Percentiles rank a stretch among this genome's conserved stretches.
phyloP scores from a whole-genome alignment of 192 early-diverging fungal genomes.

The Umbelopsis vinacea region DNA sequence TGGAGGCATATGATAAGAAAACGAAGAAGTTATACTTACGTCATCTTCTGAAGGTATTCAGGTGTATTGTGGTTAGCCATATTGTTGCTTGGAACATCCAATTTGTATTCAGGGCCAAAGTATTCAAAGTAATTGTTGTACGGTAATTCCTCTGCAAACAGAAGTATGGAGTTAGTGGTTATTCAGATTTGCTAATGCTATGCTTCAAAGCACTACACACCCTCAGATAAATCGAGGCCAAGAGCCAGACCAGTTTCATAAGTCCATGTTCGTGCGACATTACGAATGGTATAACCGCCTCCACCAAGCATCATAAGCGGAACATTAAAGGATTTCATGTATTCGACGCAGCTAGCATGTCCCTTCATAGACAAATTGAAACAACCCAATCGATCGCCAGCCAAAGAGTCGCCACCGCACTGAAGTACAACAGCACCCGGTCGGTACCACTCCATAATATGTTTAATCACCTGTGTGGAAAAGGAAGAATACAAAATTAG shows the following conservation, averaged over 20 bases:
- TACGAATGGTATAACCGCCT: conserved; percentile 97
- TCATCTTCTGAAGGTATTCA: conserved; percentile 81
- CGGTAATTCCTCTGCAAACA: conserved; percentile 64
- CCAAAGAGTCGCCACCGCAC: conserved; percentile 95
- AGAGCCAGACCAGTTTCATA: conserved; percentile 91
- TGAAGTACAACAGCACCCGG: conserved; percentile 93
- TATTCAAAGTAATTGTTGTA: conserved; percentile 88
- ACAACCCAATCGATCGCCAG: conserved; percentile 89
- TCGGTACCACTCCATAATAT: conserved; percentile 93
- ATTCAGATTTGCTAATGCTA: too few relatives aligned
- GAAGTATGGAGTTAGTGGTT: neutral
- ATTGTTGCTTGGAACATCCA: conserved; percentile 85
- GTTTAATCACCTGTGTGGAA: conserved; percentile 45
- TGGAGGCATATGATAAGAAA: neutral
- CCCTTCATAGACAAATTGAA: conserved; percentile 96
- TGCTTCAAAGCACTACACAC: conserved; percentile 18
- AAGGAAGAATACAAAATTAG: neutral
- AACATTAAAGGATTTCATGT: conserved; percentile 88
- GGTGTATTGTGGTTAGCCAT: conserved; percentile 87
- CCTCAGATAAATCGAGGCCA: conserved; percentile 60
- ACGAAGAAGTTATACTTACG: conserved; percentile 36
- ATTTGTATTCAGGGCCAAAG: conserved; percentile 87
- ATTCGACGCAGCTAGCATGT: conserved; percentile 92
- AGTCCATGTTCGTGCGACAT: conserved; percentile 93
- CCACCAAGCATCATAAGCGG: conserved; percentile 94